phyloP scores from a whole-genome alignment of 2,329 filamentous ascomycete genomes.

The Stenocarpella maydis region DNA sequence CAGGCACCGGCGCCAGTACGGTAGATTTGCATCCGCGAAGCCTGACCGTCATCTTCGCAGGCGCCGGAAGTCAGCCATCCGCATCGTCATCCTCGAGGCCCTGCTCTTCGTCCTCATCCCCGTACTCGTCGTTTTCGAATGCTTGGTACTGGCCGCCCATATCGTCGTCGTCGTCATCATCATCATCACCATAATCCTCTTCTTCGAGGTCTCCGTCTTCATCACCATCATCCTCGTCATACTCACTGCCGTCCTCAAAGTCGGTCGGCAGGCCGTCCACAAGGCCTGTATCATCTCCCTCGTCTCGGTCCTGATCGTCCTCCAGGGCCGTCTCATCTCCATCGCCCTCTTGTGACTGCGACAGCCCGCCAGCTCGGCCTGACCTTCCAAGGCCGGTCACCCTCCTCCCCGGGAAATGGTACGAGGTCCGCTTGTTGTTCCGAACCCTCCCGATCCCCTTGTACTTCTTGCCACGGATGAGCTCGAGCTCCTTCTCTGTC shows the following conservation, averaged over 20 bases:
- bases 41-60: background rate
- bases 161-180: slow-evolving; percentile 40
- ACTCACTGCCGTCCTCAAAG: slow-evolving; percentile 41
- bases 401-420: slow-evolving; percentile 37
- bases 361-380: background rate
- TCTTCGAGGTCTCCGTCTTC: slow-evolving; percentile 41
- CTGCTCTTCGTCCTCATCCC: slow-evolving; percentile 37
- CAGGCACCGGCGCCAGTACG: background rate
- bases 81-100: slow-evolving; percentile 36
- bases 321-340: slow-evolving; percentile 17
- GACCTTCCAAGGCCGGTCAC: background rate
- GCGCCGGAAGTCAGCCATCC: background rate
- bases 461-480: slow-evolving; percentile 46
- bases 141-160: slow-evolving; percentile 33
- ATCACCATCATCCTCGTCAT: slow-evolving; percentile 42
- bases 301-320: slow-evolving; percentile 39
- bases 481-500: slow-evolving; percentile 48
- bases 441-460: slow-evolving; percentile 38
- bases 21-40: too few relatives aligned
- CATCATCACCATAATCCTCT: slow-evolving; percentile 38
- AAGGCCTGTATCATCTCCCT: slow-evolving; percentile 26
- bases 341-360: slow-evolving; percentile 20
- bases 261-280: slow-evolving; percentile 29
- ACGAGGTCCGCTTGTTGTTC: slow-evolving; percentile 40
- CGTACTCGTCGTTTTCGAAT: slow-evolving; percentile 37